phyloP scores from a whole-genome alignment of 2,329 filamentous ascomycete species.

The Trichoderma guizhouense region DNA sequence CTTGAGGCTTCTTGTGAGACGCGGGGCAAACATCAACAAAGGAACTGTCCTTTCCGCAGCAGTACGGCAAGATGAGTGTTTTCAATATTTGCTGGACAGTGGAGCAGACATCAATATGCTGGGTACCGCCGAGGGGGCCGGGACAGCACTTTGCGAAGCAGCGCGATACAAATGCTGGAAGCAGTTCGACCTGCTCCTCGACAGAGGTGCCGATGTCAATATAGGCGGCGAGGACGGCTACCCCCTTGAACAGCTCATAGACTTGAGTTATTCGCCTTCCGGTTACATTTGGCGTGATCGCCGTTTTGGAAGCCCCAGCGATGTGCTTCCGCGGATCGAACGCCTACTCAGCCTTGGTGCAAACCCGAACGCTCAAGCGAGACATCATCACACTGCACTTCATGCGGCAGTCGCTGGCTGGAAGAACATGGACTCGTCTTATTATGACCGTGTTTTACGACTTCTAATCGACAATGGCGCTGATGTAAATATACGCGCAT shows the following conservation, averaged over 20 bases:
- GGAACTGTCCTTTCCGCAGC: background rate
- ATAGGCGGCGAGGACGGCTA: background rate
- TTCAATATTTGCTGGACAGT: background rate
- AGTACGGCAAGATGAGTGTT: background rate
- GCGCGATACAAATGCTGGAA: background rate
- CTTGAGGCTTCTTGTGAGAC: background rate
- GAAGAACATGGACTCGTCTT: accelerated
- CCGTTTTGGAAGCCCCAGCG: background rate
- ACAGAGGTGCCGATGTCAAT: background rate
- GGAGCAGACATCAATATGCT: background rate
- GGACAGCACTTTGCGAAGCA: background rate
- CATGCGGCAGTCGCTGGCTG: background rate
- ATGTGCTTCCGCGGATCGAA: background rate
- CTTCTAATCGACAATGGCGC: background rate
- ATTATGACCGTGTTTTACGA: background rate
- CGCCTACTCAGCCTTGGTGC: background rate
- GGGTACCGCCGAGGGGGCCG: background rate
- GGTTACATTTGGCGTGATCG: too few species aligned
- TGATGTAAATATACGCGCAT: background rate
- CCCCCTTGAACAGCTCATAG: background rate
- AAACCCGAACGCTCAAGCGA: background rate
- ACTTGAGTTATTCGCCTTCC: background rate
- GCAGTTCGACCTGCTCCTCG: background rate
- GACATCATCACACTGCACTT: background rate
- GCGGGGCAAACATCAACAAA: background rate